Conservation (phyloP, 148 eudicot species). For the Rhododendron vialii region DNA sequence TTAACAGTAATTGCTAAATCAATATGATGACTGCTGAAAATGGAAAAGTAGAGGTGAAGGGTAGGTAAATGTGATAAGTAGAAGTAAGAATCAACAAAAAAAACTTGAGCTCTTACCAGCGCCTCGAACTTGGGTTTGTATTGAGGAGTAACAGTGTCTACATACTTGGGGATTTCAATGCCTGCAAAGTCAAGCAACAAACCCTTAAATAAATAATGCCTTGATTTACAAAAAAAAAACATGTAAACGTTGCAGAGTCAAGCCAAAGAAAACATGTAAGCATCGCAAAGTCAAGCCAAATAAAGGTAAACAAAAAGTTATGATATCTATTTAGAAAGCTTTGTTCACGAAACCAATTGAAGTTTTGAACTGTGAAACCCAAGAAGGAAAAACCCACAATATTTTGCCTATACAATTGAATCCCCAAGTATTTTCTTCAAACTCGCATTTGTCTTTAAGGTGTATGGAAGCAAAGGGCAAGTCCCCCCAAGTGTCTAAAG, state of each 20-base stretch:
- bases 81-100: neutral
- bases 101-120: conserved; percentile 44
- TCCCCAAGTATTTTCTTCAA: neutral
- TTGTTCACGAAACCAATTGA: neutral
- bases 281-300: neutral
- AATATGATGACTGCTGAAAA: neutral
- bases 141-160: conserved; percentile 81
- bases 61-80: neutral
- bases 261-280: neutral
- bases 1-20: neutral
- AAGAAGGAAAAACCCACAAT: neutral
- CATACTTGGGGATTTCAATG: conserved; percentile 83
- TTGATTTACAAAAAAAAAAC: neutral
- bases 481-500: neutral
- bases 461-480: neutral
- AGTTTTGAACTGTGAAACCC: neutral
- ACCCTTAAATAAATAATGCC: neutral
- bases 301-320: neutral
- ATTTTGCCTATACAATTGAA: neutral
- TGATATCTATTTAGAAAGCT: neutral
- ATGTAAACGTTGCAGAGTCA: neutral
- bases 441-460: neutral
- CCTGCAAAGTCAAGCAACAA: conserved; percentile 34
- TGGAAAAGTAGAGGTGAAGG: neutral
- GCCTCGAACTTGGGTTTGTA: conserved; percentile 87